Conservation (phyloP, 805 yeast genomes). For the Sugiyamaella marilandica region DNA sequence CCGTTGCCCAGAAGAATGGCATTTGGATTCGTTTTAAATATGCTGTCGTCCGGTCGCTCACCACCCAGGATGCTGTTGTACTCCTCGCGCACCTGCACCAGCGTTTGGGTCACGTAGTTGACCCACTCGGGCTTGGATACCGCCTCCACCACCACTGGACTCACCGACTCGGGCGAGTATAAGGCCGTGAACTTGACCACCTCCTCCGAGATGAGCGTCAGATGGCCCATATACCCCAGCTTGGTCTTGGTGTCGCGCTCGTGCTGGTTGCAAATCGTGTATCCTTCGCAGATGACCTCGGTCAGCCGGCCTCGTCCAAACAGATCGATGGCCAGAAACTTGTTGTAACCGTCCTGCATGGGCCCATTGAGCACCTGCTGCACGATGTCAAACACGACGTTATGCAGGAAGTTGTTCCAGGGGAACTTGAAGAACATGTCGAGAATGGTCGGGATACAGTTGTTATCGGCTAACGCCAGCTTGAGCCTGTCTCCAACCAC, state of each 20-base stretch:
- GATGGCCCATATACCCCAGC: constrained; percentile 96
- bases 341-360: constrained; percentile 79
- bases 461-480: constrained; percentile 71
- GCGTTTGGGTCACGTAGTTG: constrained; percentile 71
- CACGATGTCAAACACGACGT: constrained; percentile 92
- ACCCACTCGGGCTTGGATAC: constrained; percentile 61
- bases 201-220: constrained; percentile 90
- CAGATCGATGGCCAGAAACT: constrained; percentile 65
- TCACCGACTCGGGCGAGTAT: constrained; percentile 55
- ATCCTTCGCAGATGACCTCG: constrained; percentile 57
- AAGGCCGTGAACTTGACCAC: constrained; percentile 78
- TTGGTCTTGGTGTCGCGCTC: constrained; percentile 59
- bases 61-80: constrained; percentile 93
- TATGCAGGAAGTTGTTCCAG: constrained; percentile 96
- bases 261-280: constrained; percentile 51
- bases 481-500: constrained; percentile 87
- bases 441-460: constrained; percentile 62
- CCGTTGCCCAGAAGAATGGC: constrained; percentile 33
- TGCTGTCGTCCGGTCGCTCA: constrained; percentile 42
- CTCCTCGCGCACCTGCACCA: constrained; percentile 86
- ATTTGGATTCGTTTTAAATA: constrained; percentile 31
- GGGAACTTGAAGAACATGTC: constrained; percentile 78
- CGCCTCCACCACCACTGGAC: constrained; percentile 48
- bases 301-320: constrained; percentile 62
- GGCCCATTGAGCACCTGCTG: constrained; percentile 92